Conservation (phyloP, 106 monocot genomes). For the Narthecium ossifragum region DNA sequence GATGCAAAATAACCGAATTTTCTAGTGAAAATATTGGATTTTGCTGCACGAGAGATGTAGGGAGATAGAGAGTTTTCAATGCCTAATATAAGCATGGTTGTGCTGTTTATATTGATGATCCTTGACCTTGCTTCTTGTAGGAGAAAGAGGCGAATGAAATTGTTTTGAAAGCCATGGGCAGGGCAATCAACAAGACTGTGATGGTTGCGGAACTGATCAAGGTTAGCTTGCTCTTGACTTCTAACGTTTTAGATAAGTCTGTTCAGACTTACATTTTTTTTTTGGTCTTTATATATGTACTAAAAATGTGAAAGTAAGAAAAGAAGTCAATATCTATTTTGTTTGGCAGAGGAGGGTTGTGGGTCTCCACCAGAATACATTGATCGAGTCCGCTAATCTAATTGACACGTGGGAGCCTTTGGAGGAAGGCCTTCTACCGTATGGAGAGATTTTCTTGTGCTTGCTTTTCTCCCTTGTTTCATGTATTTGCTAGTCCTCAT, state of each 20-base stretch:
- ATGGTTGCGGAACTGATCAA: constrained; percentile 42
- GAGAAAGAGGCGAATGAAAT: constrained; percentile 37
- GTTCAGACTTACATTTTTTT: no score
- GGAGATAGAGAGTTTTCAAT: not conserved
- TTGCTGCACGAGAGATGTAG: no score
- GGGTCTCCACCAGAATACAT: constrained; percentile 24
- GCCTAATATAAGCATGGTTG: not conserved
- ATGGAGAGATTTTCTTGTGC: not conserved
- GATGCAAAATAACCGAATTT: not conserved
- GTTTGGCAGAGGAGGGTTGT: constrained; percentile 25
- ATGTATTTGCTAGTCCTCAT: no score
- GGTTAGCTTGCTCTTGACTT: constrained; percentile 2
- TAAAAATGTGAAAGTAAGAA: no score
- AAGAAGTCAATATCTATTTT: no score
- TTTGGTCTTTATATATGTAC: no score
- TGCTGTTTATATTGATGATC: not conserved
- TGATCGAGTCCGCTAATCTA: constrained; percentile 22
- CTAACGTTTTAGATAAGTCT: no score
- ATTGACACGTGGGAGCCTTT: constrained; percentile 27
- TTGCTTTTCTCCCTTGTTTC: not conserved
- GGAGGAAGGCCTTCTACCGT: constrained; percentile 33
- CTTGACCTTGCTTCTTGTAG: constrained; percentile 9
- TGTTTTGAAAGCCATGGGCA: constrained; percentile 44
- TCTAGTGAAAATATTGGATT: no score
- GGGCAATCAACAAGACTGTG: constrained; percentile 44